These are phyloP conservation scores for Dentipellis sp. DNA, from an alignment of 768 basidiomycete genomes.

Conservation along the genomic window DNA sequence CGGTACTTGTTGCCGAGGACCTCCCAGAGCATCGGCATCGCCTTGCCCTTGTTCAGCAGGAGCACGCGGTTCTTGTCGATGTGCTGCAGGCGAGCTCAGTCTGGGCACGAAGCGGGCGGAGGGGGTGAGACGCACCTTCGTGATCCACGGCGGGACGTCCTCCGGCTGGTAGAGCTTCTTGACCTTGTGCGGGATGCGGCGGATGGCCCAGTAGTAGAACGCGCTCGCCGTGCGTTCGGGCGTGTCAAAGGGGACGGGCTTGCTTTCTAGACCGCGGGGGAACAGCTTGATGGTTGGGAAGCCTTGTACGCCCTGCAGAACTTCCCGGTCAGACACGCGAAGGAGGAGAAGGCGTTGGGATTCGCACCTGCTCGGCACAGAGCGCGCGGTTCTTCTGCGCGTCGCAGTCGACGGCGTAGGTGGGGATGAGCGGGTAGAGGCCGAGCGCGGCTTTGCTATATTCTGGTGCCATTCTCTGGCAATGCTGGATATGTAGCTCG, in stretches of 20 bases:
- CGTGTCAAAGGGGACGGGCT: slow-evolving; percentile 56
- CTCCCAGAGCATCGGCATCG: slow-evolving; percentile 73
- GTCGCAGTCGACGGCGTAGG: slow-evolving; percentile 94
- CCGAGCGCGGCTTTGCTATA: slow-evolving; percentile 74
- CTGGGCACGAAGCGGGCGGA: not conserved
- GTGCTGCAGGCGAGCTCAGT: slow-evolving; percentile 20
- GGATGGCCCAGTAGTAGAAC: slow-evolving; percentile 68
- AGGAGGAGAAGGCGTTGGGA: not conserved
- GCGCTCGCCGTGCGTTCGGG: slow-evolving; percentile 63
- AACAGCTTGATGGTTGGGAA: slow-evolving; percentile 82
- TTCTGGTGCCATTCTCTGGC: slow-evolving; percentile 78
- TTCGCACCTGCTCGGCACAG: slow-evolving; percentile 64
- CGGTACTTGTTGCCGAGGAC: slow-evolving; percentile 67
- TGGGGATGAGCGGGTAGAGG: slow-evolving; percentile 73
- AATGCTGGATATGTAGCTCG: slow-evolving; percentile 43
- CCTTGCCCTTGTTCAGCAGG: slow-evolving; percentile 66
- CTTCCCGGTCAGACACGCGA: not conserved
- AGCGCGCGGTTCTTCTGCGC: slow-evolving; percentile 60
- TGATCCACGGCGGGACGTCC: slow-evolving; percentile 60
- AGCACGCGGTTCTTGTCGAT: slow-evolving; percentile 45
- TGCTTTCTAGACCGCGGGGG: slow-evolving; percentile 60
- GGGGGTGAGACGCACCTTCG: slow-evolving; percentile 40
- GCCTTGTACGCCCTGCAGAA: slow-evolving; percentile 60
- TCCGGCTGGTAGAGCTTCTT: slow-evolving; percentile 46
- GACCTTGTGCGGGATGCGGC: slow-evolving; percentile 64